Evolutionary conservation across 225 moss, liverwort and hornwort genomes (phyloP), one percentile per base, ranked within the genome.

Genomic region (Bryum argenteum): DNA sequence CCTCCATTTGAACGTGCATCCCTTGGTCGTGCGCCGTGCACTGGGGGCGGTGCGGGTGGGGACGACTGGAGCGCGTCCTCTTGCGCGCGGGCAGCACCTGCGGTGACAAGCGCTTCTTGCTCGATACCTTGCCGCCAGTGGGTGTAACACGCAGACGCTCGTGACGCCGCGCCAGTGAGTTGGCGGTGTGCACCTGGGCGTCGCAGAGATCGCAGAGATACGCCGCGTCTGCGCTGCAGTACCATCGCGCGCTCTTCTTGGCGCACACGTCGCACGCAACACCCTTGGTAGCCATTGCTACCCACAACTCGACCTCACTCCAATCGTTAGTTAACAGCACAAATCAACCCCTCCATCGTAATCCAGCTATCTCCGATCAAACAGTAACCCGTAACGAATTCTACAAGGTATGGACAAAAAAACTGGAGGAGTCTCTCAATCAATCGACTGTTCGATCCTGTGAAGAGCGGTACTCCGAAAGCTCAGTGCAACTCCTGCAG

Each of bases 201-300:
- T 97, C 96, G 45, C 96, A 97, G 0, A 61, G 73, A 24, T 93
- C 93, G 74, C 96, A 97, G 0, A 97, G 84, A 23, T 88, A 93
- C 1, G 96, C 96, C 45, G 88, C 93, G 57, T 97, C 96, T 0
- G 96, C 91, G 0, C 84, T 86, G 50, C 96, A 97, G 18, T 90
- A 93, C 91, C 89, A 97, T 1, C 84, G 66, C 19, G 91, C 84
- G 11, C 90, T 78, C 71, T 83, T 85, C 8, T 61, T 71, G 0
- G 83, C 86, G 20, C 96, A 97, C 51, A 89, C 96, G 69, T 93
- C 96, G 54, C 96, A 97, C 0, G 90, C 65, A 64, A 63, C 73
- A 26, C 76, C 58, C 56, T 78, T 86, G 14, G 78, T 71, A 57
- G 73, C 78, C 86, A 87, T 87, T 65, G 16, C 61, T 23, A 9